Percentiles rank a stretch among this genome's conserved stretches.
Conservation (phyloP, 2,329 filamentous ascomycete species). For the Hypoxylon sp. region DNA sequence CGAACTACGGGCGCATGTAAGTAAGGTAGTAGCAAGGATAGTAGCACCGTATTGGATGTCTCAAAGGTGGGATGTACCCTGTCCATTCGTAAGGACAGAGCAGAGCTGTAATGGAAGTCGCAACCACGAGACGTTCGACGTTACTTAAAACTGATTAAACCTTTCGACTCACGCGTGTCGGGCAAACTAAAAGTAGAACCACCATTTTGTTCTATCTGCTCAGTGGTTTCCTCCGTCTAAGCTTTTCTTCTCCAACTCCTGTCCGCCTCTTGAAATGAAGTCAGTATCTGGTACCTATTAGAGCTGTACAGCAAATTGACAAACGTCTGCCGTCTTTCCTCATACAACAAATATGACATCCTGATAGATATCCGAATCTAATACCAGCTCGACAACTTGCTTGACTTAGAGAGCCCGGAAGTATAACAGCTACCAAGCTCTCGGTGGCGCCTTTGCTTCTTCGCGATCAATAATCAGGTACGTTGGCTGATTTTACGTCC, state of each 20-base stretch:
- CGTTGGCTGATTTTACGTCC: slow-evolving; percentile 28
- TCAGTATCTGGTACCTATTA: not conserved
- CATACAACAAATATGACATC: slow-evolving; percentile 25
- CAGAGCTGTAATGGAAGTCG: slow-evolving; percentile 21
- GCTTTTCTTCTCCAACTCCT: slow-evolving; percentile 19
- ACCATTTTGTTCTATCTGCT: slow-evolving; percentile 16
- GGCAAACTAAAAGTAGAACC: slow-evolving; percentile 38
- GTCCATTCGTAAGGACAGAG: slow-evolving; percentile 3
- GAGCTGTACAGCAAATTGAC: slow-evolving; percentile 2
- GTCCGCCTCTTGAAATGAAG: slow-evolving; percentile 6
- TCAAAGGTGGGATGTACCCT: slow-evolving; percentile 30
- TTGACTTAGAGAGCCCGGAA: slow-evolving; percentile 13
- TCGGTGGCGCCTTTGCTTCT: slow-evolving; percentile 32
- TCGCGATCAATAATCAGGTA: slow-evolving; percentile 38
- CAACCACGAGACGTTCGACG: slow-evolving; percentile 35
- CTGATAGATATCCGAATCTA: slow-evolving; percentile 10
- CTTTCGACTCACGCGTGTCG: slow-evolving; percentile 27
- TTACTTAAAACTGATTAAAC: slow-evolving; percentile 24
- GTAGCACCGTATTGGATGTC: not conserved
- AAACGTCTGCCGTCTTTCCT: slow-evolving; percentile 21
- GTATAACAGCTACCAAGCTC: slow-evolving; percentile 7
- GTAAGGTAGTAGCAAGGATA: not conserved
- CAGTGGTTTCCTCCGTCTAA: slow-evolving; percentile 13
- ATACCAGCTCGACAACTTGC: slow-evolving; percentile 9
- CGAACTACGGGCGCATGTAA: slow-evolving; percentile 11